Conservation (phyloP, 2,329 filamentous ascomycete genomes). For the Phoma sp. region DNA sequence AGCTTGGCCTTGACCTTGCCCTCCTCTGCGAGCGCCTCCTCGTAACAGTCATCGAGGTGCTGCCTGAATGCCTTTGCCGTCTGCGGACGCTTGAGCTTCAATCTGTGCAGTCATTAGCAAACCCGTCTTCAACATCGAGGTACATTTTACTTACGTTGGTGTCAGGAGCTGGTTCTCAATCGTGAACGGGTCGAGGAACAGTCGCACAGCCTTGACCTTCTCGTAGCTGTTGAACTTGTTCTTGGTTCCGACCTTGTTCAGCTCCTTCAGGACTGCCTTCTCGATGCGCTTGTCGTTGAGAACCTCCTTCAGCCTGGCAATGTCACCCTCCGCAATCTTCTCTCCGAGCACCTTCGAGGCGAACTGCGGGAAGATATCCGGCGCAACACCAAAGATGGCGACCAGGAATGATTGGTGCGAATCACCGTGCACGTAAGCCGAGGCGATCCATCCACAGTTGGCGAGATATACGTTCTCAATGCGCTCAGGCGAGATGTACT, state of each 20-base stretch:
- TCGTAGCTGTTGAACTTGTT: conserved; percentile 94
- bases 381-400: conserved; percentile 86
- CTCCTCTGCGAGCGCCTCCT: conserved; percentile 57
- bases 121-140: not conserved
- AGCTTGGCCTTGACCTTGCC: conserved; percentile 56
- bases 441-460: conserved; percentile 77
- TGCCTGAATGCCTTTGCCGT: conserved; percentile 67
- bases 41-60: conserved; percentile 68
- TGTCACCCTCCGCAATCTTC: conserved; percentile 69
- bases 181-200: conserved; percentile 88
- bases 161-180: conserved; percentile 91
- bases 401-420: conserved; percentile 82
- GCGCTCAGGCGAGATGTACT: conserved; percentile 96
- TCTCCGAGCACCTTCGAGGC: conserved; percentile 78
- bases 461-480: conserved; percentile 95
- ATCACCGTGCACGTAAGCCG: conserved; percentile 92
- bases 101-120: conserved; percentile 51
- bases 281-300: conserved; percentile 74
- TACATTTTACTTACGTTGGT: conserved; percentile 73
- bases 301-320: conserved; percentile 71
- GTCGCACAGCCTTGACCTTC: conserved; percentile 73
- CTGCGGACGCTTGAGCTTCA: conserved; percentile 76
- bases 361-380: conserved; percentile 81
- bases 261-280: conserved; percentile 76
- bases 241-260: conserved; percentile 79